Evolutionary conservation across 2,329 filamentous ascomycete genomes (phyloP), one percentile per base, ranked within the genome.

Genomic region (Lachnellula hyalina): DNA sequence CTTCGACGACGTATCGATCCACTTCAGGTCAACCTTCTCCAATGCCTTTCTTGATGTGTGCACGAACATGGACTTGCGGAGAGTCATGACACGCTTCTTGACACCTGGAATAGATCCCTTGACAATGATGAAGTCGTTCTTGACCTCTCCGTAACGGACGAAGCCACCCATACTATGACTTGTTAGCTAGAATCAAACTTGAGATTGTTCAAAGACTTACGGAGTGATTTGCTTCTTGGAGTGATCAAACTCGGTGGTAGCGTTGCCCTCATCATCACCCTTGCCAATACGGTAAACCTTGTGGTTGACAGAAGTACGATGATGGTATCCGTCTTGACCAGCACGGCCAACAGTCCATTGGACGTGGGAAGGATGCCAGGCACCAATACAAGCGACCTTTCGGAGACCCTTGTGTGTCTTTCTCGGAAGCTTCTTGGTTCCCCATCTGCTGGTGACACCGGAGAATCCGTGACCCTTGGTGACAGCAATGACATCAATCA

Each of bases 371-470:
- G 94, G 94, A 84, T 99, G 94, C 94, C 94, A 99, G 71, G 94
- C 94, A 89, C 94, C 94, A 78, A 99, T 99, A 96, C 94, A 99
- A 74, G 94, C 94, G 71, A 99, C 93, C 89, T 99, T 99, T 74
- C 94, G 88, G 74, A 99, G 91, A 96, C 94, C 94, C 88, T 99
- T 99, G 89, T 99, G 94, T 62, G 94, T 99, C 91, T 99, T 99
- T 76, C 94, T 90, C 70, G 94, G 94, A 73, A 99, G 90, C 90
- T 97, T 99, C 90, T 96, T 99, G 82, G 94, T 99, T 72, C 94
- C 94, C 94, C 94, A 99, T 81, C 94, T 87, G 77, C 86, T 83
- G 67, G 94, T 99, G 72, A 99, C 94, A 88, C 94, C 94, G 76
- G 83, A 83, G 89, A 90, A 97, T 76, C 94, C 94, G 83, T 97